A percentile compares a stretch with the other conserved stretches of the same genome.
phyloP scores from a whole-genome alignment of 148 eudicot genomes.

The Chenopodium berlandieri region DNA sequence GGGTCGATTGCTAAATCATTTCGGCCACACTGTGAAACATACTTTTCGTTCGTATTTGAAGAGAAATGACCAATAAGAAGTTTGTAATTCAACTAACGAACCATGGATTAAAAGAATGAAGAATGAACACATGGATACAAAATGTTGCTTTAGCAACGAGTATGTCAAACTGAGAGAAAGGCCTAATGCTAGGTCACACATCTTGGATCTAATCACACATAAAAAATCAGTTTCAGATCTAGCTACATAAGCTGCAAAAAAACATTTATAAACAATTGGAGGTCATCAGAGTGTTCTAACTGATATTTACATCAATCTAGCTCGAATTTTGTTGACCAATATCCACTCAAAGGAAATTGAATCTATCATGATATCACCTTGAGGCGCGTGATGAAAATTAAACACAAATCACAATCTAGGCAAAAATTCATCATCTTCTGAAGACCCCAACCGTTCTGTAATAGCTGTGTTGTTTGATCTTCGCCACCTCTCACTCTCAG shows the following conservation, averaged over 20 bases:
- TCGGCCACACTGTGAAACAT: too few species aligned
- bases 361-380: neutral
- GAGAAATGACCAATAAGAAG: neutral
- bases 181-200: slow-evolving; percentile 10
- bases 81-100: neutral
- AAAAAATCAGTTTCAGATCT: slow-evolving; percentile 11
- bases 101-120: slow-evolving; percentile 6
- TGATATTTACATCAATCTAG: slow-evolving; percentile 34
- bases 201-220: slow-evolving; percentile 1
- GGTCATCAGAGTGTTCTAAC: slow-evolving; percentile 23
- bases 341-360: slow-evolving; percentile 9
- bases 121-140: slow-evolving; percentile 21
- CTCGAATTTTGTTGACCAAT: slow-evolving; percentile 13
- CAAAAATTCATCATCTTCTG: slow-evolving; percentile 29
- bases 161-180: neutral
- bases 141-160: slow-evolving; percentile 15
- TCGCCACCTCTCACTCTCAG: slow-evolving; percentile 31
- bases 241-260: slow-evolving; percentile 15
- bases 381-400: neutral
- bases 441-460: slow-evolving; percentile 14
- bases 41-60: too few species aligned
- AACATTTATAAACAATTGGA: slow-evolving; percentile 32
- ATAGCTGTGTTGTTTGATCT: slow-evolving; percentile 26
- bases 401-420: slow-evolving; percentile 28
- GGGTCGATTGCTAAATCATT: too few species aligned